A percentile compares a stretch with the other conserved stretches of the same genome.
These are phyloP conservation scores for Suillus fuscotomentosus DNA, from an alignment of 768 basidiomycete species.

Conservation along the genomic window DNA sequence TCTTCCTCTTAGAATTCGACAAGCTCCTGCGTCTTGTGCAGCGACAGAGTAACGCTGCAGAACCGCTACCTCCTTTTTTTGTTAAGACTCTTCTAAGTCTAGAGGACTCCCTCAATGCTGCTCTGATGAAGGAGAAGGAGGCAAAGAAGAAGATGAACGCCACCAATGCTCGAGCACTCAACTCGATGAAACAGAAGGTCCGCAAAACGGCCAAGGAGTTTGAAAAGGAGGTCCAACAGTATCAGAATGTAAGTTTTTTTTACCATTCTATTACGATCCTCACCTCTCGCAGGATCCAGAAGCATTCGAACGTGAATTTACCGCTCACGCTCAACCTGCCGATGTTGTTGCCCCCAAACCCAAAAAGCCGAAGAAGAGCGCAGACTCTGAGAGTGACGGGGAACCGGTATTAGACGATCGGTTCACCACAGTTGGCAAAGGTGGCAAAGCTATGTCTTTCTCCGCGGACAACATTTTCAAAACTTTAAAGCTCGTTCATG, in stretches of 20 bases:
- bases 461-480: constrained; percentile 90
- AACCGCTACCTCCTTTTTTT: constrained; percentile 86
- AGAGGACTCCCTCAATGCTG: constrained; percentile 70
- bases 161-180: constrained; percentile 88
- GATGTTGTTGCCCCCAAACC: constrained; percentile 36
- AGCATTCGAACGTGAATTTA: constrained; percentile 78
- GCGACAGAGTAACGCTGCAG: constrained; percentile 80
- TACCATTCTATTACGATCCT: background rate
- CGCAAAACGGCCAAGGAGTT: constrained; percentile 90
- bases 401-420: constrained; percentile 49
- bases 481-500: constrained; percentile 85
- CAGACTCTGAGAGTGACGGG: constrained; percentile 41
- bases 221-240: constrained; percentile 76
- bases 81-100: constrained; percentile 71
- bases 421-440: constrained; percentile 90
- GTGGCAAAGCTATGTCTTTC: constrained; percentile 80
- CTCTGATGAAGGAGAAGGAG: constrained; percentile 84
- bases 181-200: constrained; percentile 97
- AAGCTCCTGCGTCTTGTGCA: constrained; percentile 90
- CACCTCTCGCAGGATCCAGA: constrained; percentile 70
- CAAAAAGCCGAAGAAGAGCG: constrained; percentile 35
- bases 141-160: constrained; percentile 96
- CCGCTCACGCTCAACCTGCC: constrained; percentile 47
- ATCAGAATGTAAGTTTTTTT: constrained; percentile 57
- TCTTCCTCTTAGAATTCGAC: constrained; percentile 75